A percentile compares a stretch with the other conserved stretches of the same genome.
These are phyloP conservation scores for Macrolepiota dolichaula DNA, from an alignment of 768 basidiomycete species.

Conservation along the genomic window DNA sequence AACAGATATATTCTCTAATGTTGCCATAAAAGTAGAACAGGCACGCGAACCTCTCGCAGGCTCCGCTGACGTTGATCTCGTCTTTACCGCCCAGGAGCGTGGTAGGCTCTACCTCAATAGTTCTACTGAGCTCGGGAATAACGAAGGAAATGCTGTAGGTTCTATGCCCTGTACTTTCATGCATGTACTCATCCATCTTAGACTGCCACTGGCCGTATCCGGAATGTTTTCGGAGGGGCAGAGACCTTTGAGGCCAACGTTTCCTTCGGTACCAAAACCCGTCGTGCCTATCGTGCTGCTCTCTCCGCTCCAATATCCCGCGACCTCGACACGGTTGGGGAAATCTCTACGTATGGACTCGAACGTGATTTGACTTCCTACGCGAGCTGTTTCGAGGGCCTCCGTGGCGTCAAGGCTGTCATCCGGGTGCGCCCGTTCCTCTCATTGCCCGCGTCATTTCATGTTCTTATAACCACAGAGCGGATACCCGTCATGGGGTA, in stretches of 20 bases:
- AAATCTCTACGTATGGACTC: slow-evolving; percentile 65
- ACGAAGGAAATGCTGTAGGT: slow-evolving; percentile 90
- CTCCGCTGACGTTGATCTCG: slow-evolving; percentile 69
- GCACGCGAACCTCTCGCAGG: slow-evolving; percentile 51
- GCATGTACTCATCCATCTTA: background rate
- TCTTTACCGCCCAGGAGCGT: slow-evolving; percentile 75
- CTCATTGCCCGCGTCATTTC: background rate
- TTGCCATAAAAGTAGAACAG: slow-evolving; percentile 62
- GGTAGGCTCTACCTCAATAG: slow-evolving; percentile 76
- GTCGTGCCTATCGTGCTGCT: slow-evolving; percentile 74
- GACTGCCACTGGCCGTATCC: slow-evolving; percentile 78
- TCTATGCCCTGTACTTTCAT: background rate
- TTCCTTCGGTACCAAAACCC: slow-evolving; percentile 84
- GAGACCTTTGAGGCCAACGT: slow-evolving; percentile 83
- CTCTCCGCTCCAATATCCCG: slow-evolving; percentile 59
- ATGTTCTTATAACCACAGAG: slow-evolving; percentile 24
- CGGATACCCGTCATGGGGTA: slow-evolving; percentile 33
- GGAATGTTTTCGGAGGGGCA: slow-evolving; percentile 90
- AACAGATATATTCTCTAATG: slow-evolving; percentile 73
- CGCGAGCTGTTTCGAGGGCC: slow-evolving; percentile 66
- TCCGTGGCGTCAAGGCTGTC: slow-evolving; percentile 62
- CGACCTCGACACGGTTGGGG: slow-evolving; percentile 64
- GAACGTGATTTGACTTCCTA: slow-evolving; percentile 80
- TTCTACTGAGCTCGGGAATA: slow-evolving; percentile 89
- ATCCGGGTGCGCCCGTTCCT: slow-evolving; percentile 70